Conservation (phyloP, 1,139 yeast species). For the Entelexis sorbosivorans region DNA sequence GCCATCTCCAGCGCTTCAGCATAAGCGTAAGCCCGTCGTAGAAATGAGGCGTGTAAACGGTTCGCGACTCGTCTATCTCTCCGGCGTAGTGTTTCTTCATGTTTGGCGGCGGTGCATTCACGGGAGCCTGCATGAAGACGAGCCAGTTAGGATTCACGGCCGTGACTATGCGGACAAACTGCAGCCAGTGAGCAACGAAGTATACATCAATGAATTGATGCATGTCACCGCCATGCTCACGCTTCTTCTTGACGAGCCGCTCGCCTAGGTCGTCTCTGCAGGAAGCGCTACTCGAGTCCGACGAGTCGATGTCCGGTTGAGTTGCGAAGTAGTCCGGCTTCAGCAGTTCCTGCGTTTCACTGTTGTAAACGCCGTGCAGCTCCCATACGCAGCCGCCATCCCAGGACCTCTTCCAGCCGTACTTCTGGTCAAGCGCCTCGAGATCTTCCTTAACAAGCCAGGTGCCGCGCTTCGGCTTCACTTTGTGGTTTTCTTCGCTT, state of each 20-base stretch:
- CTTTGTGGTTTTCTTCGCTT: constrained; percentile 36
- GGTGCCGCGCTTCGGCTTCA: constrained; percentile 49
- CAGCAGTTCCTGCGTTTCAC: constrained; percentile 32
- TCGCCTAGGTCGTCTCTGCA: not conserved
- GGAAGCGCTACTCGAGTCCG: not conserved
- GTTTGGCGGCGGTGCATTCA: constrained; percentile 22
- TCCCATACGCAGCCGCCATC: constrained; percentile 73
- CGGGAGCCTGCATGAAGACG: constrained; percentile 25
- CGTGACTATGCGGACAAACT: constrained; percentile 16
- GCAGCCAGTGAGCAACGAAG: constrained; percentile 21
- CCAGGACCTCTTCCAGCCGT: constrained; percentile 74
- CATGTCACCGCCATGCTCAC: constrained; percentile 9
- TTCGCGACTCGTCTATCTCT: constrained; percentile 29
- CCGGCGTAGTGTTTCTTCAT: constrained; percentile 14
- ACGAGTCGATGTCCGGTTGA: not conserved
- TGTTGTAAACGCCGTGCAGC: constrained; percentile 65
- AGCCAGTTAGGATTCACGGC: constrained; percentile 20
- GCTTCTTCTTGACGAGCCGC: constrained; percentile 2
- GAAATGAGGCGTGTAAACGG: constrained; percentile 76
- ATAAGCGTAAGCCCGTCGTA: constrained; percentile 88
- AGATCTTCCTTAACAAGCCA: constrained; percentile 44
- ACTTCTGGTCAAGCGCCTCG: constrained; percentile 44
- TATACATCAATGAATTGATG: constrained; percentile 19
- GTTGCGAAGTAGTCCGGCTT: constrained; percentile 40
- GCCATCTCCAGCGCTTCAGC: constrained; percentile 63